Conservation (phyloP, 768 basidiomycete species). For the Amanita rubescens region DNA sequence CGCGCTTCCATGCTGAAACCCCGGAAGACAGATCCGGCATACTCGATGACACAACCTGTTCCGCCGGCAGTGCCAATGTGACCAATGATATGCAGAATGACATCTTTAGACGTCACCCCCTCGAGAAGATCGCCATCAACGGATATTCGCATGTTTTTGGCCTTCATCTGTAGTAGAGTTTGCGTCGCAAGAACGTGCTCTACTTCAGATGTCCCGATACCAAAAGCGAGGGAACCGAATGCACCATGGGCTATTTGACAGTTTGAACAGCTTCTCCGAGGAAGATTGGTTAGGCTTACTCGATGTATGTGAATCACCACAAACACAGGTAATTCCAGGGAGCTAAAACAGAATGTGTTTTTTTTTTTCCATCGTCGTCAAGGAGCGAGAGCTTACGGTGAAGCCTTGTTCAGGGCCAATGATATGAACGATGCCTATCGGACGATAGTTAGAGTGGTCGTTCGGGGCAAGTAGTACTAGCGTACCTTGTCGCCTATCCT, state of each 20-base stretch:
- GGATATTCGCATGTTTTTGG: slow-evolving; percentile 88
- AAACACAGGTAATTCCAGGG: slow-evolving; percentile 77
- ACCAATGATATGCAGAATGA: slow-evolving; percentile 86
- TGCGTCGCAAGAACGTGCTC: slow-evolving; percentile 93
- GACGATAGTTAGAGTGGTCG: neutral
- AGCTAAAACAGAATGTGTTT: slow-evolving; percentile 34
- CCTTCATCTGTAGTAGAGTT: slow-evolving; percentile 79
- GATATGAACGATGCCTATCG: slow-evolving; percentile 67
- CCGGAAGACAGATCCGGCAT: slow-evolving; percentile 83
- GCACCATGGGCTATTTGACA: slow-evolving; percentile 69
- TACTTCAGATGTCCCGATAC: slow-evolving; percentile 91
- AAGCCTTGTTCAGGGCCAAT: slow-evolving; percentile 95
- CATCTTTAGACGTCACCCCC: slow-evolving; percentile 86
- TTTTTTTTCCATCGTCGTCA: neutral
- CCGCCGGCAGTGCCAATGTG: slow-evolving; percentile 91
- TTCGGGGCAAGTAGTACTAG: neutral
- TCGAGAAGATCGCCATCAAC: slow-evolving; percentile 77
- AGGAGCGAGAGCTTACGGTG: slow-evolving; percentile 40
- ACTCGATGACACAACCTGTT: slow-evolving; percentile 88
- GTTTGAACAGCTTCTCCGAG: slow-evolving; percentile 5
- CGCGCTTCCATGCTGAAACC: slow-evolving; percentile 85
- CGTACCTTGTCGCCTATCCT: slow-evolving; percentile 80
- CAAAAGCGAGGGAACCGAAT: slow-evolving; percentile 88
- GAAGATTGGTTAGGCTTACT: slow-evolving; percentile 39
- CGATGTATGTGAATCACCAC: slow-evolving; percentile 91